A percentile compares a stretch with the other conserved stretches of the same genome.
Evolutionary conservation across 2,329 filamentous ascomycete genomes (phyloP).

Genomic region (Hypoxylon rubiginosum): DNA sequence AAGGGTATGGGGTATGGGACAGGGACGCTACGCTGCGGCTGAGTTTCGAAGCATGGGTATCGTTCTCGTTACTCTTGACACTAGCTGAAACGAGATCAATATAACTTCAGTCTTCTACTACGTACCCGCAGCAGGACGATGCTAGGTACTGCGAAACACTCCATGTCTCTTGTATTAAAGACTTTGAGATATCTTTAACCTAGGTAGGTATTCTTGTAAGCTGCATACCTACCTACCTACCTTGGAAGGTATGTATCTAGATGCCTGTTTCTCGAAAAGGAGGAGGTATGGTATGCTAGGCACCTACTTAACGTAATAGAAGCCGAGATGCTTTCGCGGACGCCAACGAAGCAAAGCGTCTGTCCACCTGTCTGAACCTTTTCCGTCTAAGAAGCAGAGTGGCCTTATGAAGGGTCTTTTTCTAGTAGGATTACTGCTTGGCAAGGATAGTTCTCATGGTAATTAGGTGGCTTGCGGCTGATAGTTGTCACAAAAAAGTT

Average conservation of each 20-base stretch:
- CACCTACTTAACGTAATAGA: no score
- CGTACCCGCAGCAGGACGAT: conserved; percentile 19
- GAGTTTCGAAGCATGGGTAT: conserved; percentile 18
- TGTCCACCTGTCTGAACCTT: no score
- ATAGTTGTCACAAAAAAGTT: neutral
- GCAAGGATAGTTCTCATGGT: neutral
- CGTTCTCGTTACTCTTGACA: conserved; percentile 25
- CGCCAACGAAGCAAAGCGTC: neutral
- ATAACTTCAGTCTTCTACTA: conserved; percentile 4
- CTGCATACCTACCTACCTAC: neutral
- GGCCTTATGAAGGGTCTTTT: neutral
- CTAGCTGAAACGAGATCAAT: conserved; percentile 21
- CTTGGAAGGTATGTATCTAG: neutral
- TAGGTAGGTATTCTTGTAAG: no score
- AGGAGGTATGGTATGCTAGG: no score
- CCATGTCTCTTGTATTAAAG: no score
- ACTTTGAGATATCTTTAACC: no score
- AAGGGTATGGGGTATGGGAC: neutral
- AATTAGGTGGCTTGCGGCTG: conserved; percentile 21
- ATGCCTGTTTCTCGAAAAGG: no score
- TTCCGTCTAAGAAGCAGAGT: neutral
- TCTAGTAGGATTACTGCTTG: neutral
- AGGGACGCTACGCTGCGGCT: conserved; percentile 19
- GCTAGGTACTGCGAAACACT: conserved; percentile 14
- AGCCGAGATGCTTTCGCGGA: neutral